phyloP scores from a whole-genome alignment of 1,284 basidiomycete species.

The Malassezia obtusa region DNA sequence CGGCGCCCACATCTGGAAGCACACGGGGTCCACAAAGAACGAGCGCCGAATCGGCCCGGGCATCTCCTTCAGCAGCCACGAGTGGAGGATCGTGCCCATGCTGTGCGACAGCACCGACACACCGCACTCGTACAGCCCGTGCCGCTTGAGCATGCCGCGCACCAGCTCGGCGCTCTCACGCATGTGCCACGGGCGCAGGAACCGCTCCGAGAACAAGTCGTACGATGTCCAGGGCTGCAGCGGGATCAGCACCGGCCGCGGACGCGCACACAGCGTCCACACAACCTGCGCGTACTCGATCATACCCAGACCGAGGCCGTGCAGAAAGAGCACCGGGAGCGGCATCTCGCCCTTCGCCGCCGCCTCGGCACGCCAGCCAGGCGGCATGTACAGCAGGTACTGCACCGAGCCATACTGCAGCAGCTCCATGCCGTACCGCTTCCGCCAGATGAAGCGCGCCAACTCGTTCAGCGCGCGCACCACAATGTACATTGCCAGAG shows the following conservation, averaged over 20 bases:
- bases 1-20: constrained; percentile 40
- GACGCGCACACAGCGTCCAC: constrained; percentile 4
- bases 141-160: constrained; percentile 19
- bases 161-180: constrained; percentile 30
- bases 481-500: constrained; percentile 21
- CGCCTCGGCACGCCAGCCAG: constrained; percentile 10
- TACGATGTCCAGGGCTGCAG: constrained; percentile 41
- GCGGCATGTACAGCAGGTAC: constrained; percentile 33
- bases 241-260: constrained; percentile 35
- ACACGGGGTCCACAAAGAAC: constrained; percentile 44
- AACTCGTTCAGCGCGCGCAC: constrained; percentile 18
- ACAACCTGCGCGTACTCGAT: constrained; percentile 27
- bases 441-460: background rate
- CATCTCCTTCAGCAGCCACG: constrained; percentile 32
- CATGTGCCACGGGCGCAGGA: constrained; percentile 30
- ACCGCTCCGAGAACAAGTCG: constrained; percentile 28
- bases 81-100: constrained; percentile 38
- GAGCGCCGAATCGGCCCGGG: constrained; percentile 19
- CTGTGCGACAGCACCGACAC: constrained; percentile 40
- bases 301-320: constrained; percentile 39
- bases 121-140: constrained; percentile 19
- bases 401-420: constrained; percentile 21
- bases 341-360: constrained; percentile 7
- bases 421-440: constrained; percentile 22
- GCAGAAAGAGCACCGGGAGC: constrained; percentile 31